Conservation (phyloP, 2,329 filamentous ascomycete species). For the Fusarium dlaminii region DNA sequence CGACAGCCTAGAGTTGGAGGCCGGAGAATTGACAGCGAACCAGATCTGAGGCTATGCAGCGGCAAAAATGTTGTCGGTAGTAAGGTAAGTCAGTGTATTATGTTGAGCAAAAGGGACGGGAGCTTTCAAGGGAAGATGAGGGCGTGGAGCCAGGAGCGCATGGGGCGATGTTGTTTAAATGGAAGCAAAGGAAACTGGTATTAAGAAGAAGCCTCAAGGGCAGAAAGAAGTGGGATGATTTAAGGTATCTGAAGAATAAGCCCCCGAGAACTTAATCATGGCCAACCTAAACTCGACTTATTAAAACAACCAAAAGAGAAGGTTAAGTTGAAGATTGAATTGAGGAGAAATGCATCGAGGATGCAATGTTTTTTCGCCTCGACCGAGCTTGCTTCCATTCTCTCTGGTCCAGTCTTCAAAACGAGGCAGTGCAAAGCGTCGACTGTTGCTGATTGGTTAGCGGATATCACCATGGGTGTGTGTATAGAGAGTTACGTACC, state of each 20-base stretch:
- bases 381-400: slow-evolving; percentile 2
- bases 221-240: slow-evolving; percentile 8
- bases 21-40: slow-evolving; percentile 3
- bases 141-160: slow-evolving; percentile 38
- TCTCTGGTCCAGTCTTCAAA: slow-evolving; percentile 3
- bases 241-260: neutral
- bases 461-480: slow-evolving; percentile 1
- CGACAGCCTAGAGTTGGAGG: slow-evolving; percentile 15
- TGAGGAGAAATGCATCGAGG: slow-evolving; percentile 21
- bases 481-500: neutral
- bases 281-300: neutral
- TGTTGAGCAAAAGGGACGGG: slow-evolving; percentile 26
- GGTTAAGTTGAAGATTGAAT: slow-evolving; percentile 13
- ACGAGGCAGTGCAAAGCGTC: slow-evolving; percentile 37
- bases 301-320: slow-evolving; percentile 6
- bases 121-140: slow-evolving; percentile 33
- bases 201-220: slow-evolving; percentile 11
- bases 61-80: slow-evolving; percentile 18
- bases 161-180: slow-evolving; percentile 25
- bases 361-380: slow-evolving; percentile 22
- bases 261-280: slow-evolving; percentile 7
- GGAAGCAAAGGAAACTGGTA: slow-evolving; percentile 16
- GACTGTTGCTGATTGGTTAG: slow-evolving; percentile 20
- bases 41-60: slow-evolving; percentile 38
- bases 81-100: slow-evolving; percentile 7